phyloP scores from a whole-genome alignment of 2,329 filamentous ascomycete genomes.

The Stachybotrys chartarum region DNA sequence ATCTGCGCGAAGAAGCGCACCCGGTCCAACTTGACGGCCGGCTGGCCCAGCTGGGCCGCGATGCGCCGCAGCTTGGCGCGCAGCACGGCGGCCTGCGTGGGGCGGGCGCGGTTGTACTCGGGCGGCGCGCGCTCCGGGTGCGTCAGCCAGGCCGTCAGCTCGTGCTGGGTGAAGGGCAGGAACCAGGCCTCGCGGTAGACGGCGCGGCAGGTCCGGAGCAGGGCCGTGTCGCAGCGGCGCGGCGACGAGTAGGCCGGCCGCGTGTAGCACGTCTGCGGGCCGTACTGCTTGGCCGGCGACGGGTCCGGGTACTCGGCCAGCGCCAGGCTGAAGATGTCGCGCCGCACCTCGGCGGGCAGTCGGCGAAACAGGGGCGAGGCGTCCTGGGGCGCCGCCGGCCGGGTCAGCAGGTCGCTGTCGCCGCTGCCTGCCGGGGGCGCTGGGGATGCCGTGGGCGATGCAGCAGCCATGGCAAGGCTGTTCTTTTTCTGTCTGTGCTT shows the following conservation, averaged over 20 bases:
- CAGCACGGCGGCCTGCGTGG: neutral
- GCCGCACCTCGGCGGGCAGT: constrained; percentile 42
- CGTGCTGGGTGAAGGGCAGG: constrained; percentile 29
- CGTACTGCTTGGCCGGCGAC: constrained; percentile 15
- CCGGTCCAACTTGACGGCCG: constrained; percentile 16
- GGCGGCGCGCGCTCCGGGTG: constrained; percentile 21
- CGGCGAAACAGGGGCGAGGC: constrained; percentile 22
- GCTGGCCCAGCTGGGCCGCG: constrained; percentile 10
- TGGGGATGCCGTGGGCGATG: too few species aligned
- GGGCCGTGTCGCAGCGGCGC: constrained; percentile 23
- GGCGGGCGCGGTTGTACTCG: constrained; percentile 3
- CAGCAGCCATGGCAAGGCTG: too few species aligned
- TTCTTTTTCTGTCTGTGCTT: too few species aligned
- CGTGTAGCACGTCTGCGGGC: constrained; percentile 24
- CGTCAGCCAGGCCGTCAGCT: constrained; percentile 32
- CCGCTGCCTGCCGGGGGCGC: too few species aligned
- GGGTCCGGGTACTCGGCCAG: constrained; percentile 30
- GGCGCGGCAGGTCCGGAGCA: constrained; percentile 34
- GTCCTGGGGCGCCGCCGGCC: constrained; percentile 3
- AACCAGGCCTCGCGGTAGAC: constrained; percentile 35
- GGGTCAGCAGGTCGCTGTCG: neutral
- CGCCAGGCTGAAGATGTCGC: constrained; percentile 34
- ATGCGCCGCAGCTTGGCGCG: constrained; percentile 9
- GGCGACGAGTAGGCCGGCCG: constrained; percentile 33
- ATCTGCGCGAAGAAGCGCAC: constrained; percentile 36